A percentile compares a stretch with the other conserved stretches of the same genome.
Evolutionary conservation across 2,329 filamentous ascomycete genomes (phyloP).

Genomic region (Coniochaeta pulveracea): DNA sequence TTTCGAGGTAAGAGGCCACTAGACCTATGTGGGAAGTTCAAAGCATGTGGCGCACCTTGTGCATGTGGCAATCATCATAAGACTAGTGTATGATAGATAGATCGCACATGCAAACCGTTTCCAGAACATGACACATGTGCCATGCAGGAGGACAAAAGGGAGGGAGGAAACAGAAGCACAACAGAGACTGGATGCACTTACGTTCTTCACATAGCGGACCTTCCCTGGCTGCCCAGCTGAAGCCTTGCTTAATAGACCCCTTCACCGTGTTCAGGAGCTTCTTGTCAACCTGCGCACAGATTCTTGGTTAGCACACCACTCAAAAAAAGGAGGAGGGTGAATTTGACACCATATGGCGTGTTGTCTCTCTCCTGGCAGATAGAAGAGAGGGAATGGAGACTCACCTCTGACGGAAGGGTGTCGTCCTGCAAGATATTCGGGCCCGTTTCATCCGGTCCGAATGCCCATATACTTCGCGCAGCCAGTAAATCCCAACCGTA

Average conservation of each 20-base stretch:
- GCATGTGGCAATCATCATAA: too few species aligned
- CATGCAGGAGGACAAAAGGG: neutral
- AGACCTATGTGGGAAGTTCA: too few species aligned
- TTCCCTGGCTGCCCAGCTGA: slow-evolving; percentile 92
- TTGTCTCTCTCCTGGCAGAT: too few species aligned
- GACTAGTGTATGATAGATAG: too few species aligned
- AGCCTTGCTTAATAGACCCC: slow-evolving; percentile 90
- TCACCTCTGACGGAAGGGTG: slow-evolving; percentile 76
- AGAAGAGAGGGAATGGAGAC: slow-evolving; percentile 16
- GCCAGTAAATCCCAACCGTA: slow-evolving; percentile 96
- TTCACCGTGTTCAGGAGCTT: slow-evolving; percentile 77
- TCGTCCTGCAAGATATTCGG: slow-evolving; percentile 97
- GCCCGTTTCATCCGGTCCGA: slow-evolving; percentile 88
- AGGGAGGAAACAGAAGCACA: neutral
- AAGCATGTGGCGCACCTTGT: too few species aligned
- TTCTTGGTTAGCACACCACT: slow-evolving; percentile 8
- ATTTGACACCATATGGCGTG: too few species aligned
- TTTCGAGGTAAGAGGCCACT: too few species aligned
- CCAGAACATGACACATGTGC: too few species aligned
- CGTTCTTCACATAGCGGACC: slow-evolving; percentile 96
- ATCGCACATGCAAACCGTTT: too few species aligned
- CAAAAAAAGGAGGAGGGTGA: slow-evolving; percentile 6
- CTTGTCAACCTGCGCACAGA: slow-evolving; percentile 61
- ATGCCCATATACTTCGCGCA: slow-evolving; percentile 94
- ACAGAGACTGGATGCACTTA: slow-evolving; percentile 36